Evolutionary conservation across 441 rosid genomes (phyloP).

Genomic region (Arabidopsis hybrid): DNA sequence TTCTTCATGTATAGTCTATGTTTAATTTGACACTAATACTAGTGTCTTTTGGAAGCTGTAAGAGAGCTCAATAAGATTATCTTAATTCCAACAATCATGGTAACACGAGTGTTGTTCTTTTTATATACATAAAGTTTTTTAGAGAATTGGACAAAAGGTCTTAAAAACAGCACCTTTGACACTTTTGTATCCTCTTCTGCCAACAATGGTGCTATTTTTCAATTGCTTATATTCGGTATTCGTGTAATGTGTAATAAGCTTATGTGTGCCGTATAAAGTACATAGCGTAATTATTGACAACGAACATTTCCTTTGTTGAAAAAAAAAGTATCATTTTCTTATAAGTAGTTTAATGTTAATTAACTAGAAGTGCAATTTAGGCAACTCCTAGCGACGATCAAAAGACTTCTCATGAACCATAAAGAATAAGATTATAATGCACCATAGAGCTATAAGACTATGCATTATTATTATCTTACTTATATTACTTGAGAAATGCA

Average conservation of each 20-base stretch:
- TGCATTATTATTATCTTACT: neutral
- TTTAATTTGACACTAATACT: constrained; percentile 46
- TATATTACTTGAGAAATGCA: neutral
- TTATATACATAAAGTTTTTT: constrained; percentile 34
- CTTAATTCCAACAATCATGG: constrained; percentile 33
- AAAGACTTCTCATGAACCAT: constrained; percentile 27
- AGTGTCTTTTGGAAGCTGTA: constrained; percentile 44
- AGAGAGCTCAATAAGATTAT: constrained; percentile 53
- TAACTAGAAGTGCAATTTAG: neutral
- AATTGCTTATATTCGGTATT: constrained; percentile 28
- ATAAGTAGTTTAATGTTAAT: neutral
- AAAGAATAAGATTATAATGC: neutral
- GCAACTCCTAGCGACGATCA: constrained; percentile 22
- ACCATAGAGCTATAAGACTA: neutral
- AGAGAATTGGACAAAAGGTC: constrained; percentile 31
- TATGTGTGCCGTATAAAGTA: constrained; percentile 31
- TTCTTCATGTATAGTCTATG: constrained; percentile 34
- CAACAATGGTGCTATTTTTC: constrained; percentile 46
- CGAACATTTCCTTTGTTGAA: constrained; percentile 20
- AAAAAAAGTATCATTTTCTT: neutral
- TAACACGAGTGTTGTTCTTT: constrained; percentile 44
- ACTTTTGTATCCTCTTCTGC: constrained; percentile 58
- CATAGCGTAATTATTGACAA: constrained; percentile 32
- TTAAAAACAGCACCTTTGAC: constrained; percentile 49
- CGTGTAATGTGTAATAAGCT: constrained; percentile 29